Evolutionary conservation across 1,284 basidiomycete species (phyloP), one percentile per base, ranked within the genome.

Genomic region (Lentinula novae-zelandiae): DNA sequence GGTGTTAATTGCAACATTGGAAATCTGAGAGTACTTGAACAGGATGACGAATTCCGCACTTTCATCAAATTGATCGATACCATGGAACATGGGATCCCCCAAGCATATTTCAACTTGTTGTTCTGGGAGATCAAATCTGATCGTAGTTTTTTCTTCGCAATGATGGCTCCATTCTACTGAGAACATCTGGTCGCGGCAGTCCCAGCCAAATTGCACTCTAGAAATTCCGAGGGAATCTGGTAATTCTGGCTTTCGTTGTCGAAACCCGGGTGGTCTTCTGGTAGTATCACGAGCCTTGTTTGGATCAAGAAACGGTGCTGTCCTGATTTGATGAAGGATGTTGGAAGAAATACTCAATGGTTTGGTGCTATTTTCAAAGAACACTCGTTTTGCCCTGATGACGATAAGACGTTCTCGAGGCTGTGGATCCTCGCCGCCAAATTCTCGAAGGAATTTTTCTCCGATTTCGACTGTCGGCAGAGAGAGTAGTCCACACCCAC

Each of bases 121-220:
- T 27, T 27, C 3, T 27, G 27, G 27, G 27, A 0, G 3, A 0
- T 27, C 27, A 27, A 27, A 27, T 27, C 3, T 27, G 3, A 84
- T 76, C 55, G 71, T 71, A 2, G 53, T 9, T 12, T n/a, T 5
- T 12, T 10, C 2, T 39, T 15, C 10, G 15, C 38, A 39, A 15
- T 8, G 38, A 39, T 73, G 69, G 67, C 85, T 82, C 76, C 80
- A 82, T 70, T 87, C 85, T 53, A 82, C 70, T 5, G 85, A 87
- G 63, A 83, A 82, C 0, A 78, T 75, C 12, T 73, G 68, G 67
- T 85, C 83, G 31, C 80, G 75, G 64, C 83, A 85, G 61, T 78
- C 73, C 81, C 82, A 84, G 3, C 84, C 83, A 64, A 86, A 80
- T 63, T 81, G 79, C 27, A 88, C 65, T 2, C 72, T 68, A 5